Evolutionary conservation across 352 stramenopile species (phyloP).

Genomic region (Phytophthora melonis): DNA sequence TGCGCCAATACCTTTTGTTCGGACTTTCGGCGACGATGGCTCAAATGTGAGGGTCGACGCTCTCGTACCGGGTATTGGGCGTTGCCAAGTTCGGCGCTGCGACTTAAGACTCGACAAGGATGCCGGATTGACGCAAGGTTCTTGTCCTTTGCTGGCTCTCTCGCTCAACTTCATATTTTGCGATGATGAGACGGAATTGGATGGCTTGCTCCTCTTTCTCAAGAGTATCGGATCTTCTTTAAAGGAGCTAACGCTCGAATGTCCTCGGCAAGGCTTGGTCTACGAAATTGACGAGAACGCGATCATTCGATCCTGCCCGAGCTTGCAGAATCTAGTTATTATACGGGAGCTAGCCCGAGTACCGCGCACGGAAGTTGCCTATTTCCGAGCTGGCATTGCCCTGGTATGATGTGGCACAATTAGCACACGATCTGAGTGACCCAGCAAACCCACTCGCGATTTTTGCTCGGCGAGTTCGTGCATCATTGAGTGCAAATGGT

Average conservation of each 20-base stretch:
- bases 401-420: background rate
- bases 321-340: background rate
- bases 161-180: no score
- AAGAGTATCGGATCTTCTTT: background rate
- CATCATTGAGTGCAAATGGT: background rate
- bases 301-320: no score
- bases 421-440: background rate
- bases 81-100: background rate
- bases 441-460: background rate
- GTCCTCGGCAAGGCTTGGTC: background rate
- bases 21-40: background rate
- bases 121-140: background rate
- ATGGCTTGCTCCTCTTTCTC: background rate
- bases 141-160: background rate
- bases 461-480: background rate
- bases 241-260: background rate
- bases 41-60: background rate
- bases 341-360: background rate
- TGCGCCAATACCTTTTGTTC: background rate
- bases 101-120: background rate
- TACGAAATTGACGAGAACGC: background rate
- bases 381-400: background rate
- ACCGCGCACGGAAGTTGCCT: background rate
- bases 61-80: background rate
- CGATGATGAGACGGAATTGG: background rate